These are phyloP conservation scores for Mucor circinelloides DNA, from an alignment of 371 early-diverging fungal genomes.

Conservation along the genomic window DNA sequence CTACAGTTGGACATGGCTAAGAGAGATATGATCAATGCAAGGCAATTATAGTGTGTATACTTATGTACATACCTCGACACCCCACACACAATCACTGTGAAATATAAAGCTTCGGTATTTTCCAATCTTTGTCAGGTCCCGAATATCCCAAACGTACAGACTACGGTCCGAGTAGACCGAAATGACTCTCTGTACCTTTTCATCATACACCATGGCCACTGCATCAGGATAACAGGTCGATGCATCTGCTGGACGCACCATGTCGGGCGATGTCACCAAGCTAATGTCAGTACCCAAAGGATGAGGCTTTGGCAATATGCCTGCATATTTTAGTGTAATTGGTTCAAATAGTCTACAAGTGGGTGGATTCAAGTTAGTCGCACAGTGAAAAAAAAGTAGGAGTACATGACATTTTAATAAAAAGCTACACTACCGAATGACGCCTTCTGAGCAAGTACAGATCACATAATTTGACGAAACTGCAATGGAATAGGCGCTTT, in stretches of 20 bases:
- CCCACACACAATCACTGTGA: slow-evolving; percentile 88
- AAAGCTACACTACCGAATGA: slow-evolving; percentile 53
- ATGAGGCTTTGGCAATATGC: slow-evolving; percentile 75
- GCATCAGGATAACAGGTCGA: slow-evolving; percentile 62
- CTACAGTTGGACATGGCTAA: slow-evolving; percentile 32
- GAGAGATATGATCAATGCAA: not conserved
- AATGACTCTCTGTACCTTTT: slow-evolving; percentile 47
- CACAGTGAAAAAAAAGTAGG: not conserved
- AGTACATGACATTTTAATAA: not conserved
- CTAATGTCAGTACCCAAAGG: slow-evolving; percentile 69
- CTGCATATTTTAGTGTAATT: slow-evolving; percentile 67
- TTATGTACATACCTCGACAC: slow-evolving; percentile 66
- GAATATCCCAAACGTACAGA: slow-evolving; percentile 76
- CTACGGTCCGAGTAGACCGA: slow-evolving; percentile 76
- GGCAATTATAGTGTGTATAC: not conserved
- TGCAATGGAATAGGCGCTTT: slow-evolving; percentile 66
- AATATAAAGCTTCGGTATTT: slow-evolving; percentile 69
- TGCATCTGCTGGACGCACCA: slow-evolving; percentile 29
- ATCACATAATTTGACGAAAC: slow-evolving; percentile 64
- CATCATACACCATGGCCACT: slow-evolving; percentile 57
- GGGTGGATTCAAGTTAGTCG: not conserved
- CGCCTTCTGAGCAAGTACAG: slow-evolving; percentile 77
- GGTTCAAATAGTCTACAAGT: slow-evolving; percentile 70
- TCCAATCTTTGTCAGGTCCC: slow-evolving; percentile 63
- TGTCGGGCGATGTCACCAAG: slow-evolving; percentile 38